Conservation (phyloP, 2,329 filamentous ascomycete genomes). For the Ophiostoma piceae region DNA sequence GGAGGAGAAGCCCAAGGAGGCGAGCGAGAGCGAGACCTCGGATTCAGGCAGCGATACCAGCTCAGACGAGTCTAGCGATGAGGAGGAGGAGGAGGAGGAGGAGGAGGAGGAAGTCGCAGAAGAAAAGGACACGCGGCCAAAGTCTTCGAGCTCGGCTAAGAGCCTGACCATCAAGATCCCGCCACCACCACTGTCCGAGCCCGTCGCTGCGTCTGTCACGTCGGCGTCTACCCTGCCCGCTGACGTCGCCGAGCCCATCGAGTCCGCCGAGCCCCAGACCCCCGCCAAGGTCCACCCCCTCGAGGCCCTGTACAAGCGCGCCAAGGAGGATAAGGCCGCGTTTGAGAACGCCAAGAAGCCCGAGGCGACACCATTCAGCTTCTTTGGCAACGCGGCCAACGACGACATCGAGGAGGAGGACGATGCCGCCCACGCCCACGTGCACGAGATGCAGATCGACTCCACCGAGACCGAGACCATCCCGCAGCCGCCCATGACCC, state of each 20-base stretch:
- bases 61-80: constrained; percentile 26
- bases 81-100: constrained; percentile 20
- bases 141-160: constrained; percentile 47
- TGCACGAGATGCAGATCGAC: constrained; percentile 37
- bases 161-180: constrained; percentile 54
- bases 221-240: neutral
- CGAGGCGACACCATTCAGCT: constrained; percentile 56
- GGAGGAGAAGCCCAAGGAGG: neutral
- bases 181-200: constrained; percentile 30
- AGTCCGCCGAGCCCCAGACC: constrained; percentile 28
- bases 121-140: constrained; percentile 36
- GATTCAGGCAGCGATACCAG: constrained; percentile 12
- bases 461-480: constrained; percentile 22
- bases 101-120: constrained; percentile 21
- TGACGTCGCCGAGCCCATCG: constrained; percentile 28
- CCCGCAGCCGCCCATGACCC: constrained; percentile 61
- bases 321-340: constrained; percentile 29
- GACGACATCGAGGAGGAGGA: constrained; percentile 42
- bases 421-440: constrained; percentile 26
- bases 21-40: constrained; percentile 27
- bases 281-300: constrained; percentile 66
- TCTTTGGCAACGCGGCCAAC: constrained; percentile 60
- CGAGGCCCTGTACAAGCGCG: constrained; percentile 84
- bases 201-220: neutral
- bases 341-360: constrained; percentile 30